A percentile compares a stretch with the other conserved stretches of the same genome.
Evolutionary conservation across 805 yeast species (phyloP).

Genomic region (Ogataea zsoltii): DNA sequence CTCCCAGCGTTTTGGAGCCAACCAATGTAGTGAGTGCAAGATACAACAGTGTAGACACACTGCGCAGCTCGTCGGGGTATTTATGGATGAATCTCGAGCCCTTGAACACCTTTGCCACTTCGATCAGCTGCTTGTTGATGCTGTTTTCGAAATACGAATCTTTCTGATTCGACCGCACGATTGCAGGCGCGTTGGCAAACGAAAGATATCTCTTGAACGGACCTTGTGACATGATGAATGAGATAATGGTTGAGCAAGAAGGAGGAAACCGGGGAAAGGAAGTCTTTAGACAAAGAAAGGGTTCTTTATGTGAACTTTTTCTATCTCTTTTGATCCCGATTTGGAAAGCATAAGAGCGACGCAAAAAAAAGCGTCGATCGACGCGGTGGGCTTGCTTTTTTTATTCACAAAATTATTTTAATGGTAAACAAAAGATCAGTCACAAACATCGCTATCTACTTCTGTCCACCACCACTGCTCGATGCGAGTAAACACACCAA

Average conservation of each 20-base stretch:
- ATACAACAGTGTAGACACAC: constrained; percentile 60
- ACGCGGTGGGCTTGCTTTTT: no score
- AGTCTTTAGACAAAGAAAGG: neutral
- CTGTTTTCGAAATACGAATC: constrained; percentile 70
- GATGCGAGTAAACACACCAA: neutral
- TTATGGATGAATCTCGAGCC: constrained; percentile 67
- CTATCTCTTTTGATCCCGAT: neutral
- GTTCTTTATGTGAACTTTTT: neutral
- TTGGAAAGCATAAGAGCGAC: constrained; percentile 6
- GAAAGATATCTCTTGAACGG: constrained; percentile 41
- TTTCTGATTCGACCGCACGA: constrained; percentile 90
- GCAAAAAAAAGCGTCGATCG: neutral
- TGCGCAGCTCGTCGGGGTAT: constrained; percentile 61
- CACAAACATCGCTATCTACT: no score
- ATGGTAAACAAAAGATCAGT: neutral
- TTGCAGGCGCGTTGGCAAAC: constrained; percentile 85
- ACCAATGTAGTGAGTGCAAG: constrained; percentile 71
- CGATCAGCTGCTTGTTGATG: constrained; percentile 55
- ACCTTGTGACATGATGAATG: neutral
- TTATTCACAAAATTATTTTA: no score
- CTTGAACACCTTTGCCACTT: constrained; percentile 52
- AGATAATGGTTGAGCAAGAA: neutral
- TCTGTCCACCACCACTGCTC: no score
- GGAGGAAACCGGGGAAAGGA: neutral
- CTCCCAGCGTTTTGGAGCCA: constrained; percentile 86